Base-by-base conservation (phyloP, 305 asterid genomes). In the Coffea humblotiana region DNA sequence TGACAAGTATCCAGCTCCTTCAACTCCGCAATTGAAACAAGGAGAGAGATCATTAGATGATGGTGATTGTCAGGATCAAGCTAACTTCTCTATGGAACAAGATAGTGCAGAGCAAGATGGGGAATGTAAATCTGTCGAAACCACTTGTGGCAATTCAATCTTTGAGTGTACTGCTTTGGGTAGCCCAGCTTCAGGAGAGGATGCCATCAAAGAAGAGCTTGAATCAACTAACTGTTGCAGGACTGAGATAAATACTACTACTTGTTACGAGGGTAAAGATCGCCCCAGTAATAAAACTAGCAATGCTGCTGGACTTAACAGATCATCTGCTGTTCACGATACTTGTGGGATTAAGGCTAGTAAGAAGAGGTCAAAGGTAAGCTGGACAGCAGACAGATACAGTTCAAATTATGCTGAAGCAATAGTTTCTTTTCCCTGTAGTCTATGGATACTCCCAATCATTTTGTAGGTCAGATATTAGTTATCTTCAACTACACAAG, bases 1-100 rank as follows among this genome's bases (percentile, higher is more conserved):
- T 48, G 90, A 88, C 80, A 86, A 87, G 82, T 88, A 75, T 74
- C 90, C 87, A 4, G 90, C 89, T 78, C 91, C 90, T n/a, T 88
- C 89, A 48, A 88, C 91, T 69, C 91, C 91, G 6, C 89, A 86
- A 52, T 49, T 82, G 77, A 88, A 88, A 84, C 89, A 82, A 64
- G 85, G 89, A 10, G 85, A 66, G 67, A 80, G 90, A 74, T 88
- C 83, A 45, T 71, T 73, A 43, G 85, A 86, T 27, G 78, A 79
- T 75, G 82, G 83, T 13, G 91, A 85, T 82, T 81, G 85, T 71
- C 91, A 73, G 61, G 87, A 84, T 83, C 90, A 83, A 69, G 81
- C 83, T 71, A 79, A 80, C 76, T 78, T 85, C 32, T 85, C 88
- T 29, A 52, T 51, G n/a, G 88, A 77, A 45, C 84, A 45, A 21